Evolutionary conservation across 352 stramenopile genomes (phyloP).

Genomic region (Saprolegnia parasitica): DNA sequence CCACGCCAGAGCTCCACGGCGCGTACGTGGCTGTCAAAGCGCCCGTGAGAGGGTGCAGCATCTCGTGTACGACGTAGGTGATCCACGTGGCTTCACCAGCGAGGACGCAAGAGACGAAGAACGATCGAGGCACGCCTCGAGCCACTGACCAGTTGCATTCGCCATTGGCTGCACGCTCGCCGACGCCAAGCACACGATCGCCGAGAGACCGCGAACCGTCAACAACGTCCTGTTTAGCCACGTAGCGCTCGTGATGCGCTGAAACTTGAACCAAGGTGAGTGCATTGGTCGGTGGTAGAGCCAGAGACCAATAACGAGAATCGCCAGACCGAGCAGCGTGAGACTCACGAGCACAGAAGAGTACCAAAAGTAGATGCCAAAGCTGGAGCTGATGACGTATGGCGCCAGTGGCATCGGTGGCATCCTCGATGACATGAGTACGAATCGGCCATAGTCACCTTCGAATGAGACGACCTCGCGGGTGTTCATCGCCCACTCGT

Average conservation of each 20-base stretch:
- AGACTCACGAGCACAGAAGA: background rate
- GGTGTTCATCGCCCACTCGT: constrained; percentile 1
- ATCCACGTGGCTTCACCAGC: constrained; percentile 10
- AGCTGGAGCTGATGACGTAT: background rate
- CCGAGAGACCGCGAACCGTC: background rate
- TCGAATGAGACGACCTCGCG: constrained; percentile 9
- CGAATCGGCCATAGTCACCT: background rate
- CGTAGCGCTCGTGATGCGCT: constrained; percentile 1
- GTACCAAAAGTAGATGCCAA: constrained; percentile 12
- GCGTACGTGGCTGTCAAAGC: background rate
- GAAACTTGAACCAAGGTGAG: background rate
- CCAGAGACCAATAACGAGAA: background rate
- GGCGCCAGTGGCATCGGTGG: background rate
- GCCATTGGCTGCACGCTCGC: background rate
- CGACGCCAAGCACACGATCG: background rate
- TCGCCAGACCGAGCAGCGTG: background rate
- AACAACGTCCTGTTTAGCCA: constrained; percentile 2
- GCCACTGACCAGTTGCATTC: background rate
- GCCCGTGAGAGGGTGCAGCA: background rate
- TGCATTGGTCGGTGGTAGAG: background rate
- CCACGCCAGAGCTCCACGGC: background rate
- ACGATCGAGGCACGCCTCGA: background rate
- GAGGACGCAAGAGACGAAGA: background rate
- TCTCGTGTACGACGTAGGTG: constrained; percentile 8
- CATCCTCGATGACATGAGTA: background rate